Evolutionary conservation across 225 moss, liverwort and hornwort genomes (phyloP).

Genomic region (Sphagnum tenellum): DNA sequence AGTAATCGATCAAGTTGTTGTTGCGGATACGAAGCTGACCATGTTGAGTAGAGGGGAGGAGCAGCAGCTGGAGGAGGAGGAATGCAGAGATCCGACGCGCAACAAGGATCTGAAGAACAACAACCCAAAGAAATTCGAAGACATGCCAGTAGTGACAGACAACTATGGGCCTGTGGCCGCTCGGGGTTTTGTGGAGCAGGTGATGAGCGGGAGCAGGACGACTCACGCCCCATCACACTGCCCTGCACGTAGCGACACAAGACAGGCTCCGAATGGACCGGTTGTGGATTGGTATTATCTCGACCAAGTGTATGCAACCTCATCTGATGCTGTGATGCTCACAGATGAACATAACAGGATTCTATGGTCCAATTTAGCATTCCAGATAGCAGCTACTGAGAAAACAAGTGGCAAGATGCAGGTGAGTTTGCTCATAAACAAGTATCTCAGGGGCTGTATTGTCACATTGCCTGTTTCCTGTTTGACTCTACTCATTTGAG

Average conservation of each 20-base stretch:
- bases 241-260: too few species aligned
- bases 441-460: too few species aligned
- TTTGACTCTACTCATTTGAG: too few species aligned
- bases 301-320: conserved; percentile 54
- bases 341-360: conserved; percentile 32
- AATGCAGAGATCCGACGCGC: not conserved
- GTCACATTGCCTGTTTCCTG: too few species aligned
- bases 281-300: conserved; percentile 36
- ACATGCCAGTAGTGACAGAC: not conserved
- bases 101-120: not conserved
- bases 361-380: conserved; percentile 64
- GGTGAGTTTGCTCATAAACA: conserved; percentile 8
- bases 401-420: conserved; percentile 42
- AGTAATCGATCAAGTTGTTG: not conserved
- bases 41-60: conserved; percentile 31
- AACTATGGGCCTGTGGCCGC: conserved; percentile 1
- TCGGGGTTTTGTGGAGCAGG: conserved; percentile 5
- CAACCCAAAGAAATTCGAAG: too few species aligned
- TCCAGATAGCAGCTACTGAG: conserved; percentile 43
- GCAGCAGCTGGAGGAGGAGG: conserved; percentile 7
- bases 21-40: conserved; percentile 30
- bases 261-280: too few species aligned
- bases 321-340: conserved; percentile 63
- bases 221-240: conserved; percentile 3
- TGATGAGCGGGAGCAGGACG: conserved; percentile 1